Base-by-base conservation (phyloP, 345 rosid species). In the Cardamine occulta region DNA sequence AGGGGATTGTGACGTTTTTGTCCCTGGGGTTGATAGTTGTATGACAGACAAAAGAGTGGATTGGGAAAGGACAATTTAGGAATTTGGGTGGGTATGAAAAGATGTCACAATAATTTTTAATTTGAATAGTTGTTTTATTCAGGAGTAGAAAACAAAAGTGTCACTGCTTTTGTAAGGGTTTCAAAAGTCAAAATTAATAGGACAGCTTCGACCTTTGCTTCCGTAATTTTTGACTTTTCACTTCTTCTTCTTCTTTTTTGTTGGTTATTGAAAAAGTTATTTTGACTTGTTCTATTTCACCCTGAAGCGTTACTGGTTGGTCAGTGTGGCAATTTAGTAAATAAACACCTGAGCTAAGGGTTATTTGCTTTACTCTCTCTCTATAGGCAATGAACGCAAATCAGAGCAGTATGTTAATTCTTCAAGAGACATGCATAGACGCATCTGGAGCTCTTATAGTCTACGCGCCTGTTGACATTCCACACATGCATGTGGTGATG, bases 401-500 rank as follows among this genome's bases (percentile, higher is more conserved):
- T 52, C 85, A 86, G 79, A 88, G 86, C 66, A 85, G 84, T 70
- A 86, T 88, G 90, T 72, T 88, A n/a, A 86, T 86, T 5, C 83
- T 88, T 14, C 93, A 88, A 60, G 93, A 88, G 79, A 86, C 93
- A 10, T 82, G 90, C 81, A 81, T 77, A 15, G 88, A 85, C 77
- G 84, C 84, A 1, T 76, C 88, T 6, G 88, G 89, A 29, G 85
- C 93, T 32, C 81, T 85, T 44, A 83, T 88, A 3, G 85, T 88
- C 17, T 88, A 88, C 84, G 93, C 90, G 32, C 89, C 93, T 9
- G 88, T 88, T n/a, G 89, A 88, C 70, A 61, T 85, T 18, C 83
- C 90, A 0, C 84, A 90, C 34, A 85, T 86, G 84, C 80, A 82
- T 60, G 83, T 78, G 1, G 87, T 86, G 13, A 86, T 86, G 89